Base-by-base conservation (phyloP, 768 basidiomycete genomes). In the Termitomyces sp. region DNA sequence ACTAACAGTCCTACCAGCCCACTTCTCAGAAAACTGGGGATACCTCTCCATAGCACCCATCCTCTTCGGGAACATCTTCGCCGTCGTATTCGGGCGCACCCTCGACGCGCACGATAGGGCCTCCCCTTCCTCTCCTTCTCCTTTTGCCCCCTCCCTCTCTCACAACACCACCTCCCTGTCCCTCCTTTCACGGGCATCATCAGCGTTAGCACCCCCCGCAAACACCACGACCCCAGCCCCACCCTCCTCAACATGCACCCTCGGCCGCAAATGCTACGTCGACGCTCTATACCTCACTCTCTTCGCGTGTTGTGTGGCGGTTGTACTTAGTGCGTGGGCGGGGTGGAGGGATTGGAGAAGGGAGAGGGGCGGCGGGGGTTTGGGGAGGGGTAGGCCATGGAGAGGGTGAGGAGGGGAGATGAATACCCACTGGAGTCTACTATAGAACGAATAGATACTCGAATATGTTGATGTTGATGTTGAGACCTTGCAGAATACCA, bases 21-120 rank as follows among this genome's bases (percentile, higher is more conserved):
- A 90, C 69, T 90, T 91, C 66, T 88, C 87, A 1, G 89, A 94
- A 75, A 95, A 95, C 73, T 94, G 89, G 90, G 93, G 93, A 9
- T 91, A 83, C 69, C 78, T 90, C 28, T 84, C 85, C 20, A 74
- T 92, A 51, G 83, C 90, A 0, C 92, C 94, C 1, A 74, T 93
- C 57, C n/a, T 88, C 7, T 91, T 89, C 4, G 89, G 89, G 0
- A 96, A 95, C 74, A 50, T 94, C 1, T 91, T 94, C 71, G 93
- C 92, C n/a, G 66, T 96, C 55, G 77, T 87, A 48, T 96, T 95
- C 67, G 94, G 94, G 6, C 79, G 77, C 52, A 89, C 92, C 65
- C 81, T 94, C 35, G 94, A 96, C 65, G 79, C 87, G 4, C 91
- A 96, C 65, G 51, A 36, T 8, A 35, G 12, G 3, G 83, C 61